Evolutionary conservation across 345 rosid species (phyloP).

Genomic region (Lagerstroemia speciosa): DNA sequence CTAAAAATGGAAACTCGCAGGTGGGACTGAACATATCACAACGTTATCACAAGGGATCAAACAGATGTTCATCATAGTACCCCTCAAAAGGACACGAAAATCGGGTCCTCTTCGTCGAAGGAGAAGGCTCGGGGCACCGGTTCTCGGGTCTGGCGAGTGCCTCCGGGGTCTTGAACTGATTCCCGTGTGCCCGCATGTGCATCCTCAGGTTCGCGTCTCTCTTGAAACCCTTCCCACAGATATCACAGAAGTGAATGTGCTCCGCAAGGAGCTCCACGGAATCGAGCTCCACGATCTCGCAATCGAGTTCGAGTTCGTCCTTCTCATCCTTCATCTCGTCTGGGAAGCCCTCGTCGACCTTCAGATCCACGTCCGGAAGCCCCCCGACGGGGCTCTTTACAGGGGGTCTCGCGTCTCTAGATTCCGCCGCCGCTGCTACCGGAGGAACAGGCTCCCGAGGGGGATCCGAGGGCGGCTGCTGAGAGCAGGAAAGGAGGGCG

Average conservation of each 20-base stretch:
- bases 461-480: conserved; percentile 2
- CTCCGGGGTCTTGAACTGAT: conserved; percentile 55
- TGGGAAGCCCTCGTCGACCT: not conserved
- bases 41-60: not conserved
- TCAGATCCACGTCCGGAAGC: not conserved
- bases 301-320: conserved; percentile 17
- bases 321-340: conserved; percentile 6
- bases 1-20: not conserved
- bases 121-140: not conserved
- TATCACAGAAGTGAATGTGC: conserved; percentile 57
- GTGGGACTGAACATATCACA: not conserved
- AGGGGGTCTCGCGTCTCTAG: conserved; percentile 1
- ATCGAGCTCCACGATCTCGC: conserved; percentile 47
- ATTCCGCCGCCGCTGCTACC: not conserved
- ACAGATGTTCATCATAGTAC: not conserved
- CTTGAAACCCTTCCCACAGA: conserved; percentile 73
- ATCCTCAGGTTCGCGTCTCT: conserved; percentile 66
- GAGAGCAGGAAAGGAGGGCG: conserved; percentile 16
- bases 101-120: conserved; percentile 14
- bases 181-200: conserved; percentile 82
- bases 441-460: not conserved
- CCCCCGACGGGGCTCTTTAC: not conserved
- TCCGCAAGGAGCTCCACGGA: conserved; percentile 57
- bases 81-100: conserved; percentile 67
- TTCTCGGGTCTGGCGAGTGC: conserved; percentile 42